Evolutionary conservation across 2,329 filamentous ascomycete species (phyloP), one percentile per base, ranked within the genome.

Genomic region (Trichoderma sp.): DNA sequence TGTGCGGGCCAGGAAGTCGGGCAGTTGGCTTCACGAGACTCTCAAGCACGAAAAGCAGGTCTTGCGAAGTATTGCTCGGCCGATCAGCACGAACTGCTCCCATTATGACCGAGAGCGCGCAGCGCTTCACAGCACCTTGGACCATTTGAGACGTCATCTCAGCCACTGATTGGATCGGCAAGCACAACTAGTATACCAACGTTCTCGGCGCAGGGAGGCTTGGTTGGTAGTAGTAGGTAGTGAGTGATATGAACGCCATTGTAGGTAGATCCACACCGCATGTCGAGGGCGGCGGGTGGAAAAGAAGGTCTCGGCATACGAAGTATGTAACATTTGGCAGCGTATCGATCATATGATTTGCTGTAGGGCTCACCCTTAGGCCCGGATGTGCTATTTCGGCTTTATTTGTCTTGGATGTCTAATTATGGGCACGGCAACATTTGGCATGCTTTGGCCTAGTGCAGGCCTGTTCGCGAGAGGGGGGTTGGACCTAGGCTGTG

Each of bases 111-210:
- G 48, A 45, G 30, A 47, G 41, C 12, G 50, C 12, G 3, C 15
- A 62, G 43, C 44, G 60, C 7, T 34, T 63, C 28, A 30, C 26
- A 19, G 59, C 50, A 19, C 28, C 41, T 26, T 21, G 17, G 9
- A 10, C 41, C 19, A 26, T 19, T 41, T n/a, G n/a, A 39, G 50
- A 63, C 50, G 60, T 55, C 60, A 63, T 39, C 28, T 55, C 50
- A 63, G 39, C n/a, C 39, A 50, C 26, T 30, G 50, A 63, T 55
- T 63, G 60, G 50, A 47, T 24, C 60, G 48, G 60, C 41, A 62
- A 62, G 41, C 59, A 51, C 43, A 63, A 17, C 19, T 28, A 24
- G 21, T 24, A 24, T 24, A 45, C 43, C 19, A 45, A 21, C 50
- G 14, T 39, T 47, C 45, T 21, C 21, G 0, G 7, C 21, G 59